A percentile compares a stretch with the other conserved stretches of the same genome.
Evolutionary conservation across 495 filamentous ascomycete species (phyloP).

Genomic region (Xylaria scruposa): DNA sequence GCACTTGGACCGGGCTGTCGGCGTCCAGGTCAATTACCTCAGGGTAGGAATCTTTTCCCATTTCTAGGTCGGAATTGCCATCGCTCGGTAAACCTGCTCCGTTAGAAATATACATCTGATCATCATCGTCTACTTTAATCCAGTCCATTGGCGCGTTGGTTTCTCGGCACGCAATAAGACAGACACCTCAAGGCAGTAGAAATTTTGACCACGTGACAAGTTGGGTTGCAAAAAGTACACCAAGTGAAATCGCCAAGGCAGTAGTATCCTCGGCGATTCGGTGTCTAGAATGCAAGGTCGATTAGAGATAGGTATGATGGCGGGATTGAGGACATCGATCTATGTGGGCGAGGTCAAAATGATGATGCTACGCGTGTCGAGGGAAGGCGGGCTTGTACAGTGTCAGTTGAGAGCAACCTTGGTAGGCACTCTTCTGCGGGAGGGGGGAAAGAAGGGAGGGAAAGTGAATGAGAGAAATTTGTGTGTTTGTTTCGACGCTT

Average conservation of each 20-base stretch:
- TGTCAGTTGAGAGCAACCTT: neutral
- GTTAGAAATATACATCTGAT: neutral
- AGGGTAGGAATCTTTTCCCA: neutral
- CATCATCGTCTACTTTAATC: neutral
- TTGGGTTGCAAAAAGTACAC: neutral
- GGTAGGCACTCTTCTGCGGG: neutral
- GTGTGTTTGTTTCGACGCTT: neutral
- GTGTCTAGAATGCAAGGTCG: neutral
- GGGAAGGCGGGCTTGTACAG: neutral
- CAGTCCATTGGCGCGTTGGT: conserved; percentile 3
- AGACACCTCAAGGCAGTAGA: neutral
- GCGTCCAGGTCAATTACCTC: conserved; percentile 4
- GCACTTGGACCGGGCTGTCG: neutral
- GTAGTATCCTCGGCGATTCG: neutral
- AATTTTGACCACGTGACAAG: neutral
- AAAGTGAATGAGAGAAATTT: neutral
- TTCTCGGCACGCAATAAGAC: neutral
- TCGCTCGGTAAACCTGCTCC: neutral
- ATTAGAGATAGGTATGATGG: neutral
- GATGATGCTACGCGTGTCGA: neutral
- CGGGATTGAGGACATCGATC: neutral
- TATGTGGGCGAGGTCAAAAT: neutral
- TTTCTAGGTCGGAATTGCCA: neutral
- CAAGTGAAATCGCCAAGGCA: neutral
- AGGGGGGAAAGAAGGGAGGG: neutral